Evolutionary conservation across 805 yeast species (phyloP), one percentile per base, ranked within the genome.

Genomic region (Yarrowia alimentaria): DNA sequence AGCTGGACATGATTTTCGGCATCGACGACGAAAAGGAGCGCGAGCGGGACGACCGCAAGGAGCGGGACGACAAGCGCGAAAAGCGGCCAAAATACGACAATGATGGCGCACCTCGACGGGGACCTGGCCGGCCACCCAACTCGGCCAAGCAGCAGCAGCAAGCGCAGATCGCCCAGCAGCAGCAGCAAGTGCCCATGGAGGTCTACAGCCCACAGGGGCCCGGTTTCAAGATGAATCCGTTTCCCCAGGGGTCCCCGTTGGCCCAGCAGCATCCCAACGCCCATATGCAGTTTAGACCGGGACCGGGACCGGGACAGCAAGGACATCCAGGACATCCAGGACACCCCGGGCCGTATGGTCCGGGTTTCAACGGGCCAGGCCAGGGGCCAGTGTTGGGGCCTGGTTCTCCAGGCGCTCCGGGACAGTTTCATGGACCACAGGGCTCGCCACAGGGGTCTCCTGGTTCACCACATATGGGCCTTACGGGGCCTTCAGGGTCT

Each of bases 211-310:
- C 47, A 3, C 25, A 40, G 10, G 47, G 47, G 4, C 25, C 47
- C 7, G 47, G 47, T 5, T 40, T 18, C 13, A 40, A 40, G n/a
- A n/a, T 40, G 33, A 40, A 40, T 14, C 47, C 47, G 5, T 40
- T 40, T 9, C 47, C 47, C 2, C 47, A 40, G 14, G 47, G 47
- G 1, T 26, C 33, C 3, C 47, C 47, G 1, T 11, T 40, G 17
- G 47, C 47, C 1, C 33, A 26, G 33, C 47, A 40, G 25, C 30
- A 40, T 19, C n/a, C n/a, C n/a, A n/a, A n/a, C n/a, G n/a, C n/a
- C n/a, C n/a, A n/a, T n/a, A n/a, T n/a, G n/a, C n/a, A n/a, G n/a
- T n/a, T n/a, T n/a, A n/a, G n/a, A n/a, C n/a, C n/a, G 21, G 30
- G 22, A 6, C 29, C 16, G 6, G 42, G 29, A 1, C 43, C 22